Conservation (phyloP, 148 eudicot species). For the Beta vulgaris region DNA sequence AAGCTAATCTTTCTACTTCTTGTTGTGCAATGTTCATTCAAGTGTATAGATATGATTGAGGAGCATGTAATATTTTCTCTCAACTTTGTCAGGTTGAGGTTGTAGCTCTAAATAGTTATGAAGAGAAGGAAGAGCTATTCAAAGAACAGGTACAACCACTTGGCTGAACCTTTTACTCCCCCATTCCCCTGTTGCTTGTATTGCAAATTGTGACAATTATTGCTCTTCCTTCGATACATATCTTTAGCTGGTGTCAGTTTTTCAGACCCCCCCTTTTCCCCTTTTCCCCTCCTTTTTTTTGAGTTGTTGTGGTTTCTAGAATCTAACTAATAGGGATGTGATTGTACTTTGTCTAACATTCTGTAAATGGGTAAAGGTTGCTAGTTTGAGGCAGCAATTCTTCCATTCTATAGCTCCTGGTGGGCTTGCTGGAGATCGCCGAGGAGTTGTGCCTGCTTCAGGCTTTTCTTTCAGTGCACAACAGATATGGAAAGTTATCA, state of each 20-base stretch:
- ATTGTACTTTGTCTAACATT: conserved; percentile 3
- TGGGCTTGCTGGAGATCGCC: conserved; percentile 99
- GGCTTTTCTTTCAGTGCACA: conserved; percentile 98
- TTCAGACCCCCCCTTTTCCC: too few relatives aligned
- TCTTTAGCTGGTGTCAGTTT: too few relatives aligned
- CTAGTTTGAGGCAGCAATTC: conserved; percentile 76
- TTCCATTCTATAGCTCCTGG: conserved; percentile 97
- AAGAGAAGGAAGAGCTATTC: conserved; percentile 96
- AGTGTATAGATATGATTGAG: too few relatives aligned
- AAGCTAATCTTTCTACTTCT: conserved; percentile 31
- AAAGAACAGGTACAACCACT: conserved; percentile 77
- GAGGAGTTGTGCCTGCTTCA: conserved; percentile 94
- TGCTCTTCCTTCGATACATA: too few relatives aligned
- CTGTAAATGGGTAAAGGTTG: conserved; percentile 56
- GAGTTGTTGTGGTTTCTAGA: not conserved
- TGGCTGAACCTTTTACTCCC: not conserved
- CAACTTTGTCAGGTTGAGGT: conserved; percentile 73
- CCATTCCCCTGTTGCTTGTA: too few relatives aligned
- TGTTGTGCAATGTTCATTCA: not conserved
- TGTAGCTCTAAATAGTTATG: conserved; percentile 89
- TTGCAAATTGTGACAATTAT: too few relatives aligned
- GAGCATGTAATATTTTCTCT: conserved; percentile 20
- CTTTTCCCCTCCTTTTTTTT: too few relatives aligned
- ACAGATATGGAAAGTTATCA: conserved; percentile 88
- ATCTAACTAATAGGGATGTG: not conserved